These are phyloP conservation scores for Micromonas pusilla DNA, from an alignment of 139 green algal genomes.

Conservation along the genomic window DNA sequence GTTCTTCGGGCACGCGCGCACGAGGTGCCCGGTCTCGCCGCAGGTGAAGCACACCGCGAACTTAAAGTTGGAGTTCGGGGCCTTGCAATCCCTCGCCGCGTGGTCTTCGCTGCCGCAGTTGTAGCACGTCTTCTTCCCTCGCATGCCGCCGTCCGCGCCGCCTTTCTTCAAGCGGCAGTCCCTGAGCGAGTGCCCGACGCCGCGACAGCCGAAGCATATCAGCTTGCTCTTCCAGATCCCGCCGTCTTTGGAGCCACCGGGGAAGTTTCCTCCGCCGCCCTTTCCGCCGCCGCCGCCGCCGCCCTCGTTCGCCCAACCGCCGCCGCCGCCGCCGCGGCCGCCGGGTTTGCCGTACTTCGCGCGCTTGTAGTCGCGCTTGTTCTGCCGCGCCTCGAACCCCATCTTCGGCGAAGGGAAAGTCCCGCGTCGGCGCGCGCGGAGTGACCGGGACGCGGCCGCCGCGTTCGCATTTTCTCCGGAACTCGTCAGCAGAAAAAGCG, in stretches of 20 bases:
- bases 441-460: too few species aligned
- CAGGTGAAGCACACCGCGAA: constrained; percentile 31
- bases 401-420: too few species aligned
- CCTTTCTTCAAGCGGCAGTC: constrained; percentile 16
- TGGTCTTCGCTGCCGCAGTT: constrained; percentile 21
- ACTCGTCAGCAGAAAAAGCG: too few species aligned
- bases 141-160: neutral
- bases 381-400: neutral
- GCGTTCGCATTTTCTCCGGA: too few species aligned
- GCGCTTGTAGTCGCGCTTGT: neutral
- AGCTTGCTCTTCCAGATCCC: constrained; percentile 19
- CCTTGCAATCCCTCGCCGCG: constrained; percentile 10
- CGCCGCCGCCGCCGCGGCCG: too few species aligned
- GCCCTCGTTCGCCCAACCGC: neutral
- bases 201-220: constrained; percentile 22
- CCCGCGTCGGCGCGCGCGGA: too few species aligned
- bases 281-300: neutral
- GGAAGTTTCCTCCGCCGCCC: neutral
- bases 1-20: constrained; percentile 24
- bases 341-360: neutral
- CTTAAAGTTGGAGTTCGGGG: neutral
- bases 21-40: constrained; percentile 29
- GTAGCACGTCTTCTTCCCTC: constrained; percentile 28
- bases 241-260: neutral
- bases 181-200: constrained; percentile 11